Conservation (phyloP, 805 yeast genomes). For the Wickerhamiella azyma region DNA sequence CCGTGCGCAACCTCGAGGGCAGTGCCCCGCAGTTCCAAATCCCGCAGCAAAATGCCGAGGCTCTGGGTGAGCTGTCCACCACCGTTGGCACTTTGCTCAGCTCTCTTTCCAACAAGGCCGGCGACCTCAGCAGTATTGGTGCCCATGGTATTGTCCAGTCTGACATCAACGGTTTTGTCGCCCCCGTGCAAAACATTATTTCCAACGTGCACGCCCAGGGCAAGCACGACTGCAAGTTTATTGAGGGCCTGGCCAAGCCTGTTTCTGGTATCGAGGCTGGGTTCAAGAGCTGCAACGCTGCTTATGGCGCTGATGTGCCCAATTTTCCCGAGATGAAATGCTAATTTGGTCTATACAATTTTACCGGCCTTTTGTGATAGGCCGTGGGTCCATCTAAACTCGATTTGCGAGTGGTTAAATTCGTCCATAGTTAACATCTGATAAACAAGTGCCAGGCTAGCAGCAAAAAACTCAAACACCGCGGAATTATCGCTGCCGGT, state of each 20-base stretch:
- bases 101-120: slow-evolving; percentile 16
- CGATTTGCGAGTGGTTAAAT: slow-evolving; percentile 3
- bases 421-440: slow-evolving; percentile 9
- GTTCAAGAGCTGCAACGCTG: not conserved
- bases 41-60: slow-evolving; percentile 8
- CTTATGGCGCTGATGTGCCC: slow-evolving; percentile 3
- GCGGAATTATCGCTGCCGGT: slow-evolving; percentile 11
- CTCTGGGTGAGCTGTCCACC: slow-evolving; percentile 6
- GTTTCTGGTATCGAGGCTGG: not conserved
- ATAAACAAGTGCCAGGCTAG: slow-evolving; percentile 6
- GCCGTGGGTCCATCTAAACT: not conserved
- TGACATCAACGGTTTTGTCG: slow-evolving; percentile 11
- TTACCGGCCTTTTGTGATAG: not conserved
- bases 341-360: not conserved
- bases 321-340: slow-evolving; percentile 6
- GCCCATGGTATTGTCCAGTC: slow-evolving; percentile 13
- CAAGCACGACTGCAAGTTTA: slow-evolving; percentile 1
- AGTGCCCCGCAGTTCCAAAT: slow-evolving; percentile 7
- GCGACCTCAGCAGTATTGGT: slow-evolving; percentile 15
- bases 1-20: slow-evolving; percentile 8
- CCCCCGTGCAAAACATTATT: slow-evolving; percentile 10
- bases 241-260: not conserved
- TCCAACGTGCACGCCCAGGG: slow-evolving; percentile 9
- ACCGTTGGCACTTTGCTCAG: slow-evolving; percentile 14
- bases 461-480: slow-evolving; percentile 5